Percentiles rank a stretch among this genome's conserved stretches.
These are phyloP conservation scores for Stephania cephalantha DNA, from an alignment of 164 flowering plant genomes.

Conservation along the genomic window DNA sequence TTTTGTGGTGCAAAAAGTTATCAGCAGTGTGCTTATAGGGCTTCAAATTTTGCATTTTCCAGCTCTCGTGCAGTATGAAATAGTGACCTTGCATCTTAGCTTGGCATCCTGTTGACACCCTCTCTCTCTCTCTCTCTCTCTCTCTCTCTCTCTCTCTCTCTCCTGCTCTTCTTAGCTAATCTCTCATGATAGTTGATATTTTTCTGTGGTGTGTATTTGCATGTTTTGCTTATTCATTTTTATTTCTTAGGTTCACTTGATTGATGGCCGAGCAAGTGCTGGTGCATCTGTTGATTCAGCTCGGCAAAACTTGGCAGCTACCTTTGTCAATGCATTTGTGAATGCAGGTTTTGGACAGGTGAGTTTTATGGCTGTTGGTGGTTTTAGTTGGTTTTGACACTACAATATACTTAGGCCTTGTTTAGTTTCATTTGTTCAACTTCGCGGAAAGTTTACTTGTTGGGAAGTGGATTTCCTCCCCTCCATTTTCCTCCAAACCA, in stretches of 20 bases:
- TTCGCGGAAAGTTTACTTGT: no score
- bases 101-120: neutral
- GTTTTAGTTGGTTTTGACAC: neutral
- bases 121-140: neutral
- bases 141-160: no score
- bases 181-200: neutral
- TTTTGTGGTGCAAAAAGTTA: no score
- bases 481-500: no score
- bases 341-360: slow-evolving; percentile 99
- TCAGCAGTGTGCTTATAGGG: no score
- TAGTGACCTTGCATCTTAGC: neutral
- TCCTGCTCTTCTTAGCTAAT: neutral
- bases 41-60: no score
- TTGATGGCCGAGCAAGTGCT: slow-evolving; percentile 96
- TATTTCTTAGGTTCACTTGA: slow-evolving; percentile 70
- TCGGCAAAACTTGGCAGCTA: slow-evolving; percentile 92
- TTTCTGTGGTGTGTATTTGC: neutral
- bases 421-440: no score
- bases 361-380: slow-evolving; percentile 6
- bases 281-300: slow-evolving; percentile 98
- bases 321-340: slow-evolving; percentile 98
- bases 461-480: no score
- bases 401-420: no score
- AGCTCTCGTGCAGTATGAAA: no score
- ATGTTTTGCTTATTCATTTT: neutral